phyloP scores from a whole-genome alignment of 2,329 filamentous ascomycete genomes.

The Aspergillus persii region DNA sequence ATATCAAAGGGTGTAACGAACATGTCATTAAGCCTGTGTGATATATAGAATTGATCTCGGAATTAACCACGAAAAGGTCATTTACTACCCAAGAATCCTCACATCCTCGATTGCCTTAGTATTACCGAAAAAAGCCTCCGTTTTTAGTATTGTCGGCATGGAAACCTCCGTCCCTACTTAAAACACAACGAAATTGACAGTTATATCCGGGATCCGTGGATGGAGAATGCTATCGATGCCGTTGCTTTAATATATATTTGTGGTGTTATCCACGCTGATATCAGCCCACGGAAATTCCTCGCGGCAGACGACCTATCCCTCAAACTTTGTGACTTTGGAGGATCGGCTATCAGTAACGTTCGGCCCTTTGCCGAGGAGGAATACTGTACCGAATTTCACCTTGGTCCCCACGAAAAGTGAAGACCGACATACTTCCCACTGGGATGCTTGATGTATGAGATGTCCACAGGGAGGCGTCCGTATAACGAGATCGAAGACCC shows the following conservation, averaged over 20 bases:
- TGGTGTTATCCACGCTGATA: constrained; percentile 17
- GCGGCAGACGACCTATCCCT: constrained; percentile 20
- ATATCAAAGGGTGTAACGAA: too few species aligned
- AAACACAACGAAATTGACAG: too few species aligned
- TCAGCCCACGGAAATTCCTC: constrained; percentile 21
- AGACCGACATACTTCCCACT: constrained; percentile 16
- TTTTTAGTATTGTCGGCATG: too few species aligned
- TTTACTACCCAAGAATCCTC: too few species aligned
- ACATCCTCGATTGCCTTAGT: too few species aligned
- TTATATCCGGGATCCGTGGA: constrained; percentile 2
- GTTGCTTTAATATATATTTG: constrained; percentile 9
- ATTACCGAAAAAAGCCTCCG: too few species aligned
- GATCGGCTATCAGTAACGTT: constrained; percentile 10
- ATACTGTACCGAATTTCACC: constrained; percentile 8
- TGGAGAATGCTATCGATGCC: constrained; percentile 12
- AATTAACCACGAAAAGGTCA: too few species aligned
- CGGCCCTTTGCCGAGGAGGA: constrained; percentile 8
- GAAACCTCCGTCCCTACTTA: too few species aligned
- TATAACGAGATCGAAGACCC: constrained; percentile 9
- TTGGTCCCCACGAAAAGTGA: constrained; percentile 3
- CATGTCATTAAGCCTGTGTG: too few species aligned
- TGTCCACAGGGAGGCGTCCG: constrained; percentile 6
- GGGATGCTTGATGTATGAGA: constrained; percentile 15
- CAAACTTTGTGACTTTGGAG: constrained; percentile 22
- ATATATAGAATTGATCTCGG: too few species aligned